These are phyloP conservation scores for Eucalyptus paniculata DNA, from an alignment of 345 rosid genomes.

Conservation along the genomic window DNA sequence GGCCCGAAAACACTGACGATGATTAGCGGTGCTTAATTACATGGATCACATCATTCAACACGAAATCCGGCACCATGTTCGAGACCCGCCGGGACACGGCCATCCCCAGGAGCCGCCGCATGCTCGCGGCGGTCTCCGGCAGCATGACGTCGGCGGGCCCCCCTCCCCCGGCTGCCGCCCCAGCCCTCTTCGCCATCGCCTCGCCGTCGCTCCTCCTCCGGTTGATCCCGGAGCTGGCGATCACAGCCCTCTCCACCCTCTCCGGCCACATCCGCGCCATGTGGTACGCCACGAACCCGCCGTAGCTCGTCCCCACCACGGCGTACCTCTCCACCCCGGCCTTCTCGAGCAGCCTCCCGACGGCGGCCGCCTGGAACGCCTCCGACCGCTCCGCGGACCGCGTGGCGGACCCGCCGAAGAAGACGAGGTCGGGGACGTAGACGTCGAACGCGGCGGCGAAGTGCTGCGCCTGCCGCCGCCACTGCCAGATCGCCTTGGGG, in stretches of 20 bases:
- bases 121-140: constrained; percentile 46
- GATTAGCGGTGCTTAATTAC: neutral
- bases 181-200: constrained; percentile 30
- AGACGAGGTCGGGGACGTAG: constrained; percentile 71
- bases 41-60: constrained; percentile 36
- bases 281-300: constrained; percentile 79
- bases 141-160: constrained; percentile 50
- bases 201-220: constrained; percentile 39
- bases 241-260: constrained; percentile 67
- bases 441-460: constrained; percentile 35
- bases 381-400: constrained; percentile 52
- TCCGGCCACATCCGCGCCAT: constrained; percentile 66
- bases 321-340: constrained; percentile 29
- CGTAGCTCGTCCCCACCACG: constrained; percentile 81
- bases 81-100: constrained; percentile 19
- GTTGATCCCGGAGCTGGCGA: constrained; percentile 78
- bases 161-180: constrained; percentile 23
- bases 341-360: constrained; percentile 45
- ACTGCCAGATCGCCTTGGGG: constrained; percentile 71
- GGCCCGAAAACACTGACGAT: neutral
- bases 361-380: constrained; percentile 56
- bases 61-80: constrained; percentile 36
- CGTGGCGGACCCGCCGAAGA: constrained; percentile 62
- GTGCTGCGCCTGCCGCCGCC: constrained; percentile 69
- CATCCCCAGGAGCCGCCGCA: constrained; percentile 36